These are phyloP conservation scores for Fusarium torulosum DNA, from an alignment of 2,329 filamentous ascomycete genomes.

Conservation along the genomic window DNA sequence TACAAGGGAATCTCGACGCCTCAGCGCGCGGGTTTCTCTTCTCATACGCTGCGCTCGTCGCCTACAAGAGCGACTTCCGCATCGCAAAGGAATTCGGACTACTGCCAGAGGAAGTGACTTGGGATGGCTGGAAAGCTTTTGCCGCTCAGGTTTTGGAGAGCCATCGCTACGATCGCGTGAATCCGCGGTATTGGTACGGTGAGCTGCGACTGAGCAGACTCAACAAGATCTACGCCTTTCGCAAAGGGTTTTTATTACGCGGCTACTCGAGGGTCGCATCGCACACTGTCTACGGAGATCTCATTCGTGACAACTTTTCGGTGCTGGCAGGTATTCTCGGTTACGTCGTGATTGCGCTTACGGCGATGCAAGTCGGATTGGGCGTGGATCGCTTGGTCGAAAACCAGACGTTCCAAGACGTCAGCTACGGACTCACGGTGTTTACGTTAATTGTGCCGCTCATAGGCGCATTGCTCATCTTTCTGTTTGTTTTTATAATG, in stretches of 20 bases:
- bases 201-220: constrained; percentile 58
- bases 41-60: constrained; percentile 54
- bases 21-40: constrained; percentile 56
- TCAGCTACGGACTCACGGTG: constrained; percentile 32
- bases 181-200: constrained; percentile 56
- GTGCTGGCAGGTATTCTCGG: constrained; percentile 36
- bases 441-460: constrained; percentile 35
- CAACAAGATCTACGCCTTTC: constrained; percentile 49
- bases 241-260: constrained; percentile 28
- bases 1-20: constrained; percentile 25
- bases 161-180: constrained; percentile 50
- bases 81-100: constrained; percentile 54
- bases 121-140: constrained; percentile 54
- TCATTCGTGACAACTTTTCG: constrained; percentile 37
- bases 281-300: constrained; percentile 34
- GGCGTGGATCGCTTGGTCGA: constrained; percentile 15
- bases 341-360: constrained; percentile 38
- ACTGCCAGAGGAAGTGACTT: constrained; percentile 53
- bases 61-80: constrained; percentile 55
- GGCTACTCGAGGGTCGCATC: constrained; percentile 38
- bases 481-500: constrained; percentile 34
- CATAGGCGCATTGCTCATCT: constrained; percentile 27
- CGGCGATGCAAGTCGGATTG: constrained; percentile 36
- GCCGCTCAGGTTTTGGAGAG: constrained; percentile 45
- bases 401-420: constrained; percentile 20